Evolutionary conservation across 1,284 basidiomycete genomes (phyloP), one percentile per base, ranked within the genome.

Genomic region (Flammula alnicola): DNA sequence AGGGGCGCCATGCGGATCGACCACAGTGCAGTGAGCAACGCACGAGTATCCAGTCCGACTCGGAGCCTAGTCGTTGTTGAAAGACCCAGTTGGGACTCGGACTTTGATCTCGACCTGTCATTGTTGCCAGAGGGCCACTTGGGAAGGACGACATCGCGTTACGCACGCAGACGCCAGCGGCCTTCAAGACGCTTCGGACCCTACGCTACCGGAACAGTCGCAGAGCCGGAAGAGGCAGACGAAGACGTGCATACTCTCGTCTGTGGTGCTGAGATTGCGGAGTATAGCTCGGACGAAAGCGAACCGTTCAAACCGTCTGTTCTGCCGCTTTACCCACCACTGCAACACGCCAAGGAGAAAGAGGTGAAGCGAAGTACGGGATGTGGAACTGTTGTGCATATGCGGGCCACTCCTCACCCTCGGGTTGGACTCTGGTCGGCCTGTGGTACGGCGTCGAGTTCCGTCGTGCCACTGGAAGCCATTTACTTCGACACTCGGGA

Each of bases 1-100:
- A 69, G 86, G 57, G 86, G 86, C 17, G 86, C 86, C 42, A 79
- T 88, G 74, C 74, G 83, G 29, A 70, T 86, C 32, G 83, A 85
- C 64, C 79, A 81, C 35, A 54, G 33, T 14, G 12, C 48, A 39
- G 41, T 33, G 37, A 37, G 40, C 31, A 32, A 49, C 39, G n/a
- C 43, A 12, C 37, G 39, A 17, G 47, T 39, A 26, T 44, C 51
- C 39, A 23, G 20, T 3, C 33, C 41, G 6, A 20, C 39, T 5
- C 50, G 48, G 9, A 52, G 39, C 16, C 32, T 63, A 20, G 49
- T 58, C 22, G 46, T 60, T 3, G 59, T 57, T 9, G 61, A 59
- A 4, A 49, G 57, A 17, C 55, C 59, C 14, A 44, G 51, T 44
- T 60, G 58, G 60, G 60, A 62, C 19, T 56, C 57, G 12, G 57